Evolutionary conservation across 768 basidiomycete genomes (phyloP), one percentile per base, ranked within the genome.

Genomic region (Termitomyces sp.): DNA sequence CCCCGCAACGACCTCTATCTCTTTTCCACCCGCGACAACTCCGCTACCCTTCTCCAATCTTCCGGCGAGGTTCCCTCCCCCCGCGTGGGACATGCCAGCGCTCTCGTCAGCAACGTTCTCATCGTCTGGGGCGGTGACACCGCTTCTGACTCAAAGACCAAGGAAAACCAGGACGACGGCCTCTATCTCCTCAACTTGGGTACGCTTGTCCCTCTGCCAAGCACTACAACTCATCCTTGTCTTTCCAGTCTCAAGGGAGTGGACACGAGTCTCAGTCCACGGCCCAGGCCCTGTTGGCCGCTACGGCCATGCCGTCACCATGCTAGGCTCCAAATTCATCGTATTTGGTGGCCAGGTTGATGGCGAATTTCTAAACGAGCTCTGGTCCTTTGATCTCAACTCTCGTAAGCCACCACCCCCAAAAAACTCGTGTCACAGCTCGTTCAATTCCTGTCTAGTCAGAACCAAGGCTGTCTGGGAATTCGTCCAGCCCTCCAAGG

Each of bases 71-170:
- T 90, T 7, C 97, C 97, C 1, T 84, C 85, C 15, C 85, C 93
- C 0, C 78, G 97, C 60, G 95, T 98, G n/a, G 96, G 97, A 0
- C 97, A 99, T 74, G 93, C 94, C 3, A 89, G 90, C 70, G 96
- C 96, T 6, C 84, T 98, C 50, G 94, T 98, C 56, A 93, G 94
- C 70, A 94, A 89, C 66, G 96, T 98, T 50, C 77, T 99, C 58
- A 90, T 98, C 58, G 88, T 98, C 3, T 99, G 97, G 97, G 97
- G 97, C 33, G 97, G 96, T 26, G 97, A 99, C 68, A 98, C 95
- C 3, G 95, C 93, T 72, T 83, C 86, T 14, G 86, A 87, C 63
- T 75, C 76, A 23, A 81, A 76, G 69, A 74, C 79, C 33, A 81
- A 78, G 62, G 93, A 94, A 58, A 85, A 81, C 62, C 91, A 94